Base-by-base conservation (phyloP, 2,329 filamentous ascomycete genomes). In the Fusarium gaditjirri region DNA sequence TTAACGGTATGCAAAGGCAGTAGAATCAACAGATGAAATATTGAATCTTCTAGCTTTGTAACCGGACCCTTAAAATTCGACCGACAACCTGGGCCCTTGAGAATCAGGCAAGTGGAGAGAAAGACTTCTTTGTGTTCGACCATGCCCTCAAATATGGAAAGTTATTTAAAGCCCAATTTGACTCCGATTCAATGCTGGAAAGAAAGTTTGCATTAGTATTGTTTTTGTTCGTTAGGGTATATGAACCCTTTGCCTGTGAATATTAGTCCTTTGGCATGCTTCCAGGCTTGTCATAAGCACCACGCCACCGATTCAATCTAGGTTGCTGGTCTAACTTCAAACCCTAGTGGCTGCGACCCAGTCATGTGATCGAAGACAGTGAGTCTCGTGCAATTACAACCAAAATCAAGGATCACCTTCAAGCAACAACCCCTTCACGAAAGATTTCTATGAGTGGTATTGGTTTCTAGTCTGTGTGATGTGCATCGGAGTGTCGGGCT, bases 401-500 rank as follows among this genome's bases (percentile, higher is more conserved):
- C 29, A 21, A 47, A 3, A 31, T 6, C 7, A 4, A 4, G 21
- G 1, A 7, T 5, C 2, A 8, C 16, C 7, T 8, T 31, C 1
- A n/a, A 6, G 6, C 13, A 17, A 31, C 3, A 31, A 6, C 7
- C 16, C 7, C 7, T 7, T 16, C 11, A 46, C 19, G 19, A n/a
- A n/a, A 29, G 19, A 27, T 1, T 1, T 2, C 3, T 5, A 17
- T n/a, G 9, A 5, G 12, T n/a, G 3, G 10, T 4, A n/a, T 29
- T 31, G 25, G 44, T 12, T 29, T n/a, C 25, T 14, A 14, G 12
- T 14, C 14, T 41, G 6, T 4, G 6, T 27, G 4, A 5, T 12
- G 12, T 38, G 53, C 35, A 67, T 61, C 64, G 64, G 64, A 13
- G 3, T 27, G 6, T 66, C 64, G 64, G 64, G 8, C 3, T 2